phyloP scores from a whole-genome alignment of 164 flowering plant genomes.

The Euptelea pleiosperma region DNA sequence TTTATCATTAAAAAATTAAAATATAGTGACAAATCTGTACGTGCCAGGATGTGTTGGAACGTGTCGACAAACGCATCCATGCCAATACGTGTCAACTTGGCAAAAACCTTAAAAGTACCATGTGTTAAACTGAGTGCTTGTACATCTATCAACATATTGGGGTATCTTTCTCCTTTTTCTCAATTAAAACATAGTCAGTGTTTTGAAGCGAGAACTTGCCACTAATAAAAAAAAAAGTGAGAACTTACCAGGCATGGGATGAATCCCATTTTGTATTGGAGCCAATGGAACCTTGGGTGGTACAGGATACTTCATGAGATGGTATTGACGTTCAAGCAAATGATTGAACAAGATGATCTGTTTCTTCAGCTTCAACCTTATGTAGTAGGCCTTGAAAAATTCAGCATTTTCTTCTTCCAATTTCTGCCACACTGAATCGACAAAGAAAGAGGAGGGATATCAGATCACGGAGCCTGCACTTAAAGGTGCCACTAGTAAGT shows the following conservation, averaged over 20 bases:
- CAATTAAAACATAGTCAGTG: neutral
- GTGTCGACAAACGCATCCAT: too few species aligned
- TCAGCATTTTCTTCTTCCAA: conserved; percentile 99
- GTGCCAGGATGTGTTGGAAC: too few species aligned
- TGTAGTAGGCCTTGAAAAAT: conserved; percentile 91
- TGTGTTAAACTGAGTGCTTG: neutral
- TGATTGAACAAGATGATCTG: conserved; percentile 89
- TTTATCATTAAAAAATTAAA: too few species aligned
- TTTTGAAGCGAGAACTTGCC: conserved; percentile 28
- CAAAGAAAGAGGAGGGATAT: conserved; percentile 10
- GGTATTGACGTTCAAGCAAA: conserved; percentile 87
- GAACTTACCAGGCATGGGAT: conserved; percentile 77
- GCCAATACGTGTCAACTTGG: too few species aligned
- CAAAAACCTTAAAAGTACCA: too few species aligned
- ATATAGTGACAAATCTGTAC: too few species aligned
- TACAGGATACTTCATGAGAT: conserved; percentile 70
- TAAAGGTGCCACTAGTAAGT: too few species aligned
- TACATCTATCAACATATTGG: neutral
- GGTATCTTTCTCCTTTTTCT: neutral
- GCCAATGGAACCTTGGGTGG: conserved; percentile 78
- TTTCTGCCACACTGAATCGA: conserved; percentile 88
- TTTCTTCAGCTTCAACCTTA: conserved; percentile 89
- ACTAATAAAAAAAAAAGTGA: too few species aligned
- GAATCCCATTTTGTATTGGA: conserved; percentile 89
- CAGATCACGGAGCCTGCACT: conserved; percentile 4